phyloP scores from a whole-genome alignment of 768 basidiomycete genomes.

The Lyophyllum decastes region DNA sequence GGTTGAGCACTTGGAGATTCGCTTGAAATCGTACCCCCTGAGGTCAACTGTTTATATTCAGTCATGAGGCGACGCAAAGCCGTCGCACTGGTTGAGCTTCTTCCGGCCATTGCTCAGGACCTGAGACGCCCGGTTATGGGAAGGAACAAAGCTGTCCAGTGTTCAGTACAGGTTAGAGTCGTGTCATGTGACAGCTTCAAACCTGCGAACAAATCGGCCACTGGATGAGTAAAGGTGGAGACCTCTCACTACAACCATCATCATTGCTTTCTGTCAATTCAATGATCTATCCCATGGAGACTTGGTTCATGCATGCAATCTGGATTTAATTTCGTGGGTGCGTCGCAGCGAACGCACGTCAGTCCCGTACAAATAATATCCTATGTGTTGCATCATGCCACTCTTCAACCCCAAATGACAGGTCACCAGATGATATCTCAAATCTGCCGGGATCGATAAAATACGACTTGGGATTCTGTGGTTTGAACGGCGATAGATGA shows the following conservation, averaged over 20 bases:
- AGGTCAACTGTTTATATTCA: constrained; percentile 85
- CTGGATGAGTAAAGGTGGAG: background rate
- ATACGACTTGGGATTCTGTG: background rate
- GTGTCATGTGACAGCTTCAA: constrained; percentile 12
- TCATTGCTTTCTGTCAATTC: constrained; percentile 1
- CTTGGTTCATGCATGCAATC: background rate
- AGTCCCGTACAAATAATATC: constrained; percentile 1
- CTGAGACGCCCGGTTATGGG: constrained; percentile 3
- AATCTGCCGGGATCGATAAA: constrained; percentile 3
- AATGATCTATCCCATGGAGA: constrained; percentile 6
- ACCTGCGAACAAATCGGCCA: constrained; percentile 2
- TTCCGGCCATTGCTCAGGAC: constrained; percentile 45
- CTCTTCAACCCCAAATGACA: constrained; percentile 7
- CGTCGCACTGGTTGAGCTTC: constrained; percentile 59
- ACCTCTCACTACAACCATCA: background rate
- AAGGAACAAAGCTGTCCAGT: background rate
- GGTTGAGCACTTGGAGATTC: constrained; percentile 3
- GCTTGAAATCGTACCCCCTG: constrained; percentile 55
- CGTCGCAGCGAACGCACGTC: background rate
- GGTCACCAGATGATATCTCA: constrained; percentile 9
- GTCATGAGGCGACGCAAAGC: constrained; percentile 89
- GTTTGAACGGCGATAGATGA: constrained; percentile 8
- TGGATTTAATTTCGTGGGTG: background rate
- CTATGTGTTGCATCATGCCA: background rate
- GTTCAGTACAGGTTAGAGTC: too few relatives aligned